Evolutionary conservation across 1,284 basidiomycete genomes (phyloP), one percentile per base, ranked within the genome.

Genomic region (Singerocomus inundabilis): DNA sequence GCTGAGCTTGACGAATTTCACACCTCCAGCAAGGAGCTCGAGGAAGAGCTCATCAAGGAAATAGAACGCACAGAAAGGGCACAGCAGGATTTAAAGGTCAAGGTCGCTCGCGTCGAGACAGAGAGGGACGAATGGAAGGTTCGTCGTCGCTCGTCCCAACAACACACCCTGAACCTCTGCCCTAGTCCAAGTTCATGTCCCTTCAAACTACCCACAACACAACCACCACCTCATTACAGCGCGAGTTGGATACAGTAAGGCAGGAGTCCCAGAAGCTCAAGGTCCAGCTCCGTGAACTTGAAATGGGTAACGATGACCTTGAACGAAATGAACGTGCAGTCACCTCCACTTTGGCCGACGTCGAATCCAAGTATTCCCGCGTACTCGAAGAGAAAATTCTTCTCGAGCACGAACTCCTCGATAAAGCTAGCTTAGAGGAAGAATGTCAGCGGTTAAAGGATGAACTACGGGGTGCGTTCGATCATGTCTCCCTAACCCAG

Each of bases 121-220:
- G 93, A 96, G 68, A 82, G 86, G 57, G 93, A 96, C 53, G 89
- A 93, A 36, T 95, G 92, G 93, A 97, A 93, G 85, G 93, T 93
- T 67, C 58, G 46, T 49, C 16, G 26, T 39, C 36, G 33, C 29
- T 49, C 46, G 43, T 43, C 40, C 16, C 37, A 1, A 6, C 15
- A 26, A 31, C 26, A 13, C 40, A 13, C 41, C 16, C 53, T 55
- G n/a, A 63, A 38, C 36, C 51, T 44, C 38, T 44, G n/a, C 30
- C 45, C 51, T 48, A 95, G 92, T 76, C 76, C 63, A 96, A 94
- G 72, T 94, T 93, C 70, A 84, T 94, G 76, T 79, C 84, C 24
- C 79, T 95, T 40, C 91, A 96, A 73, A 93, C 91, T 48, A 87
- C 82, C 37, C 90, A 97, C 64, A 94, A 93, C 64, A 89, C 87